Base-by-base conservation (phyloP, 805 yeast genomes). In the Lipomyces starkeyi region DNA sequence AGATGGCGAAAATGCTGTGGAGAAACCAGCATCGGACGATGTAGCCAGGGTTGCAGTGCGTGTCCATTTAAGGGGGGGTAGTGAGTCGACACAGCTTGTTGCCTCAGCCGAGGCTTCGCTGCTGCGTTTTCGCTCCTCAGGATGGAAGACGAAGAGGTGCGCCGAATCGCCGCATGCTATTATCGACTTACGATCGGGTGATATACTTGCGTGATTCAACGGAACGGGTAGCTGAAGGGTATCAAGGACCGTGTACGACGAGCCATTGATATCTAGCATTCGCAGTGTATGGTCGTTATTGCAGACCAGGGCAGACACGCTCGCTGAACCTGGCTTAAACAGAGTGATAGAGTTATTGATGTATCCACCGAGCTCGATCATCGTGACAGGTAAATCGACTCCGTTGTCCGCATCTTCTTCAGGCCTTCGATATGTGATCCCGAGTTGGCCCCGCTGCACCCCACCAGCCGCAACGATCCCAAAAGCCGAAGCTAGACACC, bases 201-300 rank as follows among this genome's bases (percentile, higher is more conserved):
- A 87, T 47, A 87, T 78, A 37, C 86, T 84, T 1, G 93, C 88
- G 76, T 91, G 91, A 75, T 93, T 93, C 68, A 93, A 81, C 3
- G 96, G 88, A 54, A 87, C 85, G 56, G 87, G 87, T 65, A 88
- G 82, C 69, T 84, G 76, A 69, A 87, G 74, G 58, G 84, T 79
- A 73, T 79, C 79, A 59, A 80, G 73, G 53, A 85, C 76, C 13
- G 82, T 80, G 17, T 85, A 80, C 11, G 84, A 83, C 5, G 85
- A 78, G 67, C 82, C 83, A 54, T 78, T 75, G 8, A 92, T 82
- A 71, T 88, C 89, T 64, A 91, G 83, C 62, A 84, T 80, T 75
- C 93, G 91, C 61, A 93, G 80, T 63, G 85, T 81, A 56, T 87
- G 85, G 77, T 93, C 98, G 77, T 93, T 93, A 77, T 93, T 93